Evolutionary conservation across 2,329 filamentous ascomycete species (phyloP).

Genomic region (Calonectria multiphialidica): DNA sequence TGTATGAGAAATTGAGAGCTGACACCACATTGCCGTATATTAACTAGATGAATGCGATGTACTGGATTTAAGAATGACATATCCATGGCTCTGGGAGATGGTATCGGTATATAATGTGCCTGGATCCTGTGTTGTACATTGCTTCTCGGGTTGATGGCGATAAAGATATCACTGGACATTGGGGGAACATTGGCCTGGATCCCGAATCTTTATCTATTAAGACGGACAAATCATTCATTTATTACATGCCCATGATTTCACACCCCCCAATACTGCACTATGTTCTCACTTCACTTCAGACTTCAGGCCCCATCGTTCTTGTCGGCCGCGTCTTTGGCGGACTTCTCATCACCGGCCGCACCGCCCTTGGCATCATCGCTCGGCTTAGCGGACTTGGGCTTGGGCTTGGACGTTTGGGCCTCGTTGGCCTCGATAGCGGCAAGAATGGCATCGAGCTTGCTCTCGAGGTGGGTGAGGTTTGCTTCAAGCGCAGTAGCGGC

Average conservation of each 20-base stretch:
- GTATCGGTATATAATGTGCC: not conserved
- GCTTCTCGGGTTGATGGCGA: no score
- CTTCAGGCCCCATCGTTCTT: constrained; percentile 12
- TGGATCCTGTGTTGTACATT: not conserved
- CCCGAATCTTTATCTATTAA: not conserved
- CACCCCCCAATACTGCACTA: not conserved
- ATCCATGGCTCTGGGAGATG: not conserved
- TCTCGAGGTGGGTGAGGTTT: constrained; percentile 64
- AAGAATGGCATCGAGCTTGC: constrained; percentile 67
- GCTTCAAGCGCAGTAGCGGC: constrained; percentile 65
- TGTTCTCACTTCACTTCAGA: no score
- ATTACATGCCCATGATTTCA: not conserved
- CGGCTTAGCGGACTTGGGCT: not conserved
- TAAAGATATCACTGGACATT: not conserved
- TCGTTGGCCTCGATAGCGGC: constrained; percentile 56
- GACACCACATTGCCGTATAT: no score
- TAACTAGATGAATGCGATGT: not conserved
- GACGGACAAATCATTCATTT: not conserved
- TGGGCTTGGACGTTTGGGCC: constrained; percentile 13
- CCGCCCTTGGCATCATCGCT: not conserved
- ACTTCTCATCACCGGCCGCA: constrained; percentile 6
- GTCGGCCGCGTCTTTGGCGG: constrained; percentile 2
- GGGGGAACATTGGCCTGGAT: not conserved
- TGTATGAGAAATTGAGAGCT: not conserved
- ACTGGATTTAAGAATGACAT: not conserved